Evolutionary conservation across 306 rosid genomes (phyloP), one percentile per base, ranked within the genome.

Genomic region (Casuarina glauca): DNA sequence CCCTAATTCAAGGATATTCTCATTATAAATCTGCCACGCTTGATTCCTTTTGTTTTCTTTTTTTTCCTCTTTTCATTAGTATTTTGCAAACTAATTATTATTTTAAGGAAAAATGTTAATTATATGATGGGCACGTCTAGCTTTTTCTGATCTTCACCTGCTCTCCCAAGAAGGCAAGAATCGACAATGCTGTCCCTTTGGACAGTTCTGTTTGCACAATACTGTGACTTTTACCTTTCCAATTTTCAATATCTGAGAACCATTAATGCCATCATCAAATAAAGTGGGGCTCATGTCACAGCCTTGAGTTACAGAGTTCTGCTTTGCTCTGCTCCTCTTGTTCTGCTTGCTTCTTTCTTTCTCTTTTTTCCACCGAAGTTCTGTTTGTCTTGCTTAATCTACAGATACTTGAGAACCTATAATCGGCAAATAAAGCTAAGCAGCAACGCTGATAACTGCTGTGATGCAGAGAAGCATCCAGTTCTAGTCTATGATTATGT

Each of bases 1-100:
- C 93, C 90, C 90, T 67, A 83, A 89, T 86, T 89, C 88, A 83
- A 83, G 92, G 92, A 88, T 89, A 83, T 88, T 91, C 88, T 89
- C 89, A 89, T 89, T 91, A 86, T 91, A 78, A 89, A 77, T 76
- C 75, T 81, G 87, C 87, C 93, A 91, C 91, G 94, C 94, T 88
- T 88, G 86, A 82, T 88, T 86, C 85, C 80, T 83, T 85, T 70
- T 88, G 74, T 52, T 81, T 73, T 64, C 69, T 80, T 75, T 70
- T 80, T 13, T 49, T 48, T 19, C 11, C 11, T 0, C 63, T 74
- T 76, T 73, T 64, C 80, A 41, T 73, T 80, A 73, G 42, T 78
- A 52, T 61, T 77, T 79, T 69, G 80, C 51, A 76, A 81, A 80
- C 84, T 77, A 60, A 86, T 81, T 63, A 78, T 83, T 78, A 80